Evolutionary conservation across 2,329 filamentous ascomycete species (phyloP).

Genomic region (Phyllosticta citribraziliensis): DNA sequence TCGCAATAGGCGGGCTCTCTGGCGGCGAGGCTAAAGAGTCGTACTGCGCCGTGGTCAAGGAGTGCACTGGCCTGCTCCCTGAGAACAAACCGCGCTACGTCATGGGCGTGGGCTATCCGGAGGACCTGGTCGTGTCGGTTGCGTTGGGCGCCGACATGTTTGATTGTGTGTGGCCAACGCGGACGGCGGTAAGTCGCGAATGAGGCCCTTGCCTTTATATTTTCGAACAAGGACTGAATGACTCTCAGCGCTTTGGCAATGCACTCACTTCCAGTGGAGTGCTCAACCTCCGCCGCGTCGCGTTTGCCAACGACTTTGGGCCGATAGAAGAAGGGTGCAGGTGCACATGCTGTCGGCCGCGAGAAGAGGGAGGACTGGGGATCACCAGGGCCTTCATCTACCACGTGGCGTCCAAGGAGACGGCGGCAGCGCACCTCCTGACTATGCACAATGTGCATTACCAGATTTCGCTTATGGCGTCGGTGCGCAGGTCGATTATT

Average conservation of each 20-base stretch:
- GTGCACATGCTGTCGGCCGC: conserved; percentile 65
- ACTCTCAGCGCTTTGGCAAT: conserved; percentile 68
- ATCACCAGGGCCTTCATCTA: conserved; percentile 84
- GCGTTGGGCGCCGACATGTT: conserved; percentile 98
- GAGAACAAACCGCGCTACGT: conserved; percentile 94
- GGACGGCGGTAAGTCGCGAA: conserved; percentile 57
- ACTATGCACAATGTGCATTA: conserved; percentile 97
- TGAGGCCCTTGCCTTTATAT: background rate
- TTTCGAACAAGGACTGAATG: background rate
- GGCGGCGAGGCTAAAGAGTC: conserved; percentile 91
- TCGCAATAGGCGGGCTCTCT: conserved; percentile 89
- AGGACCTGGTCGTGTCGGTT: conserved; percentile 87
- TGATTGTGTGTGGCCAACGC: conserved; percentile 96
- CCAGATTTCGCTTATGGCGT: conserved; percentile 72
- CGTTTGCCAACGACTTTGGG: conserved; percentile 68
- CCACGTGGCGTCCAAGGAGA: conserved; percentile 90
- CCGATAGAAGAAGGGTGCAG: conserved; percentile 76
- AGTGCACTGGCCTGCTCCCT: conserved; percentile 77
- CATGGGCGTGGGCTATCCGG: conserved; percentile 95
- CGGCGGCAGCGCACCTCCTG: conserved; percentile 73
- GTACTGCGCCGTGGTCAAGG: conserved; percentile 81
- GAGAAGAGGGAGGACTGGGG: conserved; percentile 60
- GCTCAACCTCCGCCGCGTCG: conserved; percentile 72
- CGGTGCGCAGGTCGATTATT: conserved; percentile 65
- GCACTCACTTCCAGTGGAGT: conserved; percentile 73